Conservation (phyloP, 306 rosid species). For the Herpetospermum pedunculosum region DNA sequence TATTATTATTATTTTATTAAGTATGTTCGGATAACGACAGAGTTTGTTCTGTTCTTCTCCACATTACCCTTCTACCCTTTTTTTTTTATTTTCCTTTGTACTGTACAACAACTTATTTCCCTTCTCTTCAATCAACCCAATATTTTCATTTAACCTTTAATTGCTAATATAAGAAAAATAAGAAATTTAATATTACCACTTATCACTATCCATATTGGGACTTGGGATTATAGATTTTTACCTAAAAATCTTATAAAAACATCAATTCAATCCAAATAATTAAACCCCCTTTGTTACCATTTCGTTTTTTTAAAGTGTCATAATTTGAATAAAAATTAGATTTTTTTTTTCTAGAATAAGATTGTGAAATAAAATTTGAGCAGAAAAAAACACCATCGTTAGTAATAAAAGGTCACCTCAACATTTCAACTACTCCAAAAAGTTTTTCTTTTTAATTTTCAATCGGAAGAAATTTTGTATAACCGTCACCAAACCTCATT, state of each 20-base stretch:
- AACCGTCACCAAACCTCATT: no score
- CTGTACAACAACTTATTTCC: not conserved
- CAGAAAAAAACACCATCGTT: no score
- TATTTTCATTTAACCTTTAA: not conserved
- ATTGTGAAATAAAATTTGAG: no score
- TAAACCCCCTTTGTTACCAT: not conserved
- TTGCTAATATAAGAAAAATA: not conserved
- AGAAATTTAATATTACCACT: not conserved
- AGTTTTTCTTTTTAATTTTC: not conserved
- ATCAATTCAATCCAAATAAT: no score
- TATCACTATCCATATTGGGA: no score
- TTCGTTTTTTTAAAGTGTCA: not conserved
- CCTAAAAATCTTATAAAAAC: no score
- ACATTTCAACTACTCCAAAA: not conserved
- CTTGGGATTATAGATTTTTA: no score
- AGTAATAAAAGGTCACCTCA: not conserved
- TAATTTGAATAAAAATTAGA: no score
- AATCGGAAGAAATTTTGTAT: no score
- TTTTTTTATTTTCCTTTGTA: not conserved
- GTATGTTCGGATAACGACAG: not conserved
- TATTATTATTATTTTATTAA: not conserved
- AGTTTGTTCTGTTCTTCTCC: not conserved
- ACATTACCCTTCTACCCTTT: not conserved
- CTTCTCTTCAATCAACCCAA: not conserved
- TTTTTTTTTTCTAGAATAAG: no score